A percentile compares a stretch with the other conserved stretches of the same genome.
These are phyloP conservation scores for Pilasporangium apinafurcum DNA, from an alignment of 352 stramenopile species.

Conservation along the genomic window DNA sequence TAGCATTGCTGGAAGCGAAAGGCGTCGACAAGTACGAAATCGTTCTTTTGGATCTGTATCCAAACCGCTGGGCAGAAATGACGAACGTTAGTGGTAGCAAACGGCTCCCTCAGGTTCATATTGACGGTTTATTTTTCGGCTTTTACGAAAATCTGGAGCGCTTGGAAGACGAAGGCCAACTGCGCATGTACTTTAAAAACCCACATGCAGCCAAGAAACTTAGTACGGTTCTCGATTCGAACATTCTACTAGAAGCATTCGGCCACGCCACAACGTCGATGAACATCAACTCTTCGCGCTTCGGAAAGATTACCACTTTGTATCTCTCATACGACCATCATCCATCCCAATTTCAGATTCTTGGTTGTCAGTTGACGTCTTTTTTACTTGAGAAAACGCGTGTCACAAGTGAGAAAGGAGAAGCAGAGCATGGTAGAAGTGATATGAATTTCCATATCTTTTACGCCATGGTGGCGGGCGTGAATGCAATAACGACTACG, in stretches of 20 bases:
- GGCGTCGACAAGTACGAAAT: conserved; percentile 58
- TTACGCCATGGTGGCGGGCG: conserved; percentile 55
- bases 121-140: conserved; percentile 65
- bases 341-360: conserved; percentile 46
- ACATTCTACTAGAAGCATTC: conserved; percentile 75
- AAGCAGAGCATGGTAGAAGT: not conserved
- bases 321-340: conserved; percentile 36
- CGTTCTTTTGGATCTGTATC: conserved; percentile 59
- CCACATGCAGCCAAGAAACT: conserved; percentile 52
- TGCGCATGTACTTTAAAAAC: conserved; percentile 76
- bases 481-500: conserved; percentile 35
- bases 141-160: conserved; percentile 78
- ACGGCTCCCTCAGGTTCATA: conserved; percentile 64
- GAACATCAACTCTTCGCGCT: conserved; percentile 73
- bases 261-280: conserved; percentile 54
- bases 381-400: conserved; percentile 68
- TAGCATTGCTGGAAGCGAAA: conserved; percentile 74
- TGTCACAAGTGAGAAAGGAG: conserved; percentile 25
- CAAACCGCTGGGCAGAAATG: conserved; percentile 67
- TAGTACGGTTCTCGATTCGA: conserved; percentile 54
- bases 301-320: conserved; percentile 57
- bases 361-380: conserved; percentile 41
- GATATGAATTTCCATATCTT: conserved; percentile 72
- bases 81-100: conserved; percentile 58
- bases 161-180: conserved; percentile 72